Percentiles rank a stretch among this genome's conserved stretches.
These are phyloP conservation scores for Circinella minor DNA, from an alignment of 371 early-diverging fungal genomes.

Conservation along the genomic window DNA sequence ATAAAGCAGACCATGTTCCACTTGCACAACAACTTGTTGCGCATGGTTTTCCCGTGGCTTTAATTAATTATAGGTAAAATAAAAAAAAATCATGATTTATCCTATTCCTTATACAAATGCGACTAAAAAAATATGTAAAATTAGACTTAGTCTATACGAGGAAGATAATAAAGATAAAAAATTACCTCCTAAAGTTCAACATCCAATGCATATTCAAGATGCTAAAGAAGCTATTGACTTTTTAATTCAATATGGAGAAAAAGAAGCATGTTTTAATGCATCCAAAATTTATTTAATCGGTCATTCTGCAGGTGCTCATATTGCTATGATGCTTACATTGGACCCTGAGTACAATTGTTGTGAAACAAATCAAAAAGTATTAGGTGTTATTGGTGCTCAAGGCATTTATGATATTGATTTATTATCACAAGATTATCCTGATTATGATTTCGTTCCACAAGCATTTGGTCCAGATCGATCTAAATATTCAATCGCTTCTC, in stretches of 20 bases:
- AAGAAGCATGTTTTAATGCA: constrained; percentile 34
- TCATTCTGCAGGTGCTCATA: constrained; percentile 86
- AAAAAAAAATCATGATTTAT: too few species aligned
- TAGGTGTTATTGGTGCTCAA: constrained; percentile 69
- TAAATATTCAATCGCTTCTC: constrained; percentile 49
- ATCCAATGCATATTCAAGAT: constrained; percentile 68
- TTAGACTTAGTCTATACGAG: constrained; percentile 37
- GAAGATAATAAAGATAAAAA: constrained; percentile 11
- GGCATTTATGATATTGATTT: constrained; percentile 82
- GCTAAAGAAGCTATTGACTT: constrained; percentile 54
- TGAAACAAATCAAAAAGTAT: neutral
- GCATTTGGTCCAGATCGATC: constrained; percentile 62
- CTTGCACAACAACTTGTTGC: constrained; percentile 51
- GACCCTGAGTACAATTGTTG: constrained; percentile 33
- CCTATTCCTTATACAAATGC: too few species aligned
- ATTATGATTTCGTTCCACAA: constrained; percentile 74
- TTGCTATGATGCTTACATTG: constrained; percentile 65
- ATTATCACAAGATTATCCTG: constrained; percentile 65
- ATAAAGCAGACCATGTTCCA: constrained; percentile 62
- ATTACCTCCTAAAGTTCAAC: constrained; percentile 31
- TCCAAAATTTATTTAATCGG: constrained; percentile 67
- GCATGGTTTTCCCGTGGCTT: constrained; percentile 60
- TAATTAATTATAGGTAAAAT: constrained; percentile 75
- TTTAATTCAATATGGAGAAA: constrained; percentile 29
- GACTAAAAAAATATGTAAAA: neutral